phyloP scores from a whole-genome alignment of 768 basidiomycete species.

The Tulasnella sp. region DNA sequence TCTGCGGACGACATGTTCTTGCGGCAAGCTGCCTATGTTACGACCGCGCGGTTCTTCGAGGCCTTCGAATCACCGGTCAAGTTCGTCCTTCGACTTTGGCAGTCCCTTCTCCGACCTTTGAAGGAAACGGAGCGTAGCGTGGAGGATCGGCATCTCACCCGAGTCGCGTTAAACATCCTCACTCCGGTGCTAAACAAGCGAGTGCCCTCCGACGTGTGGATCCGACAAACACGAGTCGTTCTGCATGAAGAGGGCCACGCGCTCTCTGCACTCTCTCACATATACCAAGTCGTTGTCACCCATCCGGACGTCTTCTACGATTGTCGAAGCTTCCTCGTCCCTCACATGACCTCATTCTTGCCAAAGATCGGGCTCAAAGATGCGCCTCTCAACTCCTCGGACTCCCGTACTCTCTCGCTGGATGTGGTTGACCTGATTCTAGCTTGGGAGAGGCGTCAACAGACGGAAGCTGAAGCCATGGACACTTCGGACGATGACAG shows the following conservation, averaged over 20 bases:
- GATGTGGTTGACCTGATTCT: slow-evolving; percentile 89
- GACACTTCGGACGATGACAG: slow-evolving; percentile 9
- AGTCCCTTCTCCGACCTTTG: slow-evolving; percentile 66
- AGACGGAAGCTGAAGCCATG: slow-evolving; percentile 16
- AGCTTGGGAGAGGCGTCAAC: slow-evolving; percentile 73
- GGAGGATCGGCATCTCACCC: slow-evolving; percentile 63
- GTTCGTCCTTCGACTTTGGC: slow-evolving; percentile 85
- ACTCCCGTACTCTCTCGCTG: slow-evolving; percentile 76
- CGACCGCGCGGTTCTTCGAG: slow-evolving; percentile 86
- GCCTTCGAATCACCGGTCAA: slow-evolving; percentile 82
- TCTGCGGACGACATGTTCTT: slow-evolving; percentile 78
- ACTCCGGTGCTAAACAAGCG: slow-evolving; percentile 65
- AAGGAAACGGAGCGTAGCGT: slow-evolving; percentile 66
- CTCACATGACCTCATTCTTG: slow-evolving; percentile 85
- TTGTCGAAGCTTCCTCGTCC: slow-evolving; percentile 83
- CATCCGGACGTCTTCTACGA: slow-evolving; percentile 88
- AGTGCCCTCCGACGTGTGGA: slow-evolving; percentile 61
- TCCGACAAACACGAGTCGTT: slow-evolving; percentile 68
- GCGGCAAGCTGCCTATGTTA: slow-evolving; percentile 83
- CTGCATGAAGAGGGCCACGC: slow-evolving; percentile 78
- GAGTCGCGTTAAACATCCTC: slow-evolving; percentile 78
- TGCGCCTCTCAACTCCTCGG: slow-evolving; percentile 45
- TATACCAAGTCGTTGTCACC: slow-evolving; percentile 87
- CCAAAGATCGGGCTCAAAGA: slow-evolving; percentile 71
- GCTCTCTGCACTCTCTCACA: slow-evolving; percentile 51